phyloP scores from a whole-genome alignment of 176 grass and related monocot genomes.

The Poa annua region DNA sequence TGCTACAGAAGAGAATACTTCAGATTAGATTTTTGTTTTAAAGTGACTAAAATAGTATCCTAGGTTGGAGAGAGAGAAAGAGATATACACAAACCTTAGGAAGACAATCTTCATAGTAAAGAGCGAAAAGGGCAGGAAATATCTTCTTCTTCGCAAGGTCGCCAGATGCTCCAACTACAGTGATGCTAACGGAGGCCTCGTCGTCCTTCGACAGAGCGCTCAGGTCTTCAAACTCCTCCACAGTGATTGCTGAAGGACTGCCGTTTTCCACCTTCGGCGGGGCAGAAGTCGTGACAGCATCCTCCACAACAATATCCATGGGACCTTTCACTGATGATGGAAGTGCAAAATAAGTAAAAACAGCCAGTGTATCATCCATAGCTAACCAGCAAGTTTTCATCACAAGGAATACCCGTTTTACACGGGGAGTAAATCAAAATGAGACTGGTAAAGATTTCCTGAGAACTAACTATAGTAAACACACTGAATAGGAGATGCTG shows the following conservation, averaged over 20 bases:
- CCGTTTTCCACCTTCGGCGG: slow-evolving; percentile 55
- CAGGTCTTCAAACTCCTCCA: slow-evolving; percentile 61
- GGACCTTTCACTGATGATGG: slow-evolving; percentile 40
- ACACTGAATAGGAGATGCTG: too few species aligned
- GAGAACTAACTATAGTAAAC: too few species aligned
- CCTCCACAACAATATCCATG: slow-evolving; percentile 36
- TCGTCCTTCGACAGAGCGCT: not conserved
- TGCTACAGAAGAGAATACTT: slow-evolving; percentile 51
- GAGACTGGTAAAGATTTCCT: not conserved
- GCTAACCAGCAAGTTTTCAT: not conserved
- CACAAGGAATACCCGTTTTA: not conserved
- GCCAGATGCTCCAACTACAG: slow-evolving; percentile 87
- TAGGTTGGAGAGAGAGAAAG: not conserved
- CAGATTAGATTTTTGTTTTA: not conserved
- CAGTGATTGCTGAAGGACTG: slow-evolving; percentile 36
- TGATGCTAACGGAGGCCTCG: slow-evolving; percentile 82
- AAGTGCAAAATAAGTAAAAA: slow-evolving; percentile 27
- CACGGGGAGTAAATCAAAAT: not conserved
- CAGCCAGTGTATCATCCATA: not conserved
- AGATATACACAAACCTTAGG: slow-evolving; percentile 60
- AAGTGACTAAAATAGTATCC: not conserved
- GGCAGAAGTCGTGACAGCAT: slow-evolving; percentile 10
- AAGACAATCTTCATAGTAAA: slow-evolving; percentile 94
- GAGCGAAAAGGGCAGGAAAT: slow-evolving; percentile 95
- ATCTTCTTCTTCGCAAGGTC: slow-evolving; percentile 99